These are phyloP conservation scores for Zoysia matrella DNA, from an alignment of 202 grass and related monocot species.

Conservation along the genomic window DNA sequence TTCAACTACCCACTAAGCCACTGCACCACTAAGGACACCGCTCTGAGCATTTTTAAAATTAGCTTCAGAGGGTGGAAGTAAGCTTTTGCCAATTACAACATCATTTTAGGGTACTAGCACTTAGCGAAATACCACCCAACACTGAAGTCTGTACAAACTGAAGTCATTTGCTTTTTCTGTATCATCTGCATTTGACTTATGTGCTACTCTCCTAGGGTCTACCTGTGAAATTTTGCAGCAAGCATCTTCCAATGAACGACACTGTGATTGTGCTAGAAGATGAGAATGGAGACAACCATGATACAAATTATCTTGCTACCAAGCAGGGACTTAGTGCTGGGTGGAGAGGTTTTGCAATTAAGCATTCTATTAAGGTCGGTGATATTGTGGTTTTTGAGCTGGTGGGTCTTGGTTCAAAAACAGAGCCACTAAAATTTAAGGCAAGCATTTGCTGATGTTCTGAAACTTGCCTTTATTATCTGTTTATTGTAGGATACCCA, in stretches of 20 bases:
- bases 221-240: slow-evolving; percentile 56
- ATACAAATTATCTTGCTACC: slow-evolving; percentile 40
- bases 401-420: neutral
- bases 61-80: neutral
- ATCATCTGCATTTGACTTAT: slow-evolving; percentile 8
- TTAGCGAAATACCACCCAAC: neutral
- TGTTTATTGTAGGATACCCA: slow-evolving; percentile 5
- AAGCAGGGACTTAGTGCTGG: slow-evolving; percentile 72
- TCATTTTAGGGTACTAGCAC: neutral
- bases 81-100: neutral
- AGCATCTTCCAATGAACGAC: slow-evolving; percentile 64
- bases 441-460: slow-evolving; percentile 34
- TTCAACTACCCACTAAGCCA: neutral
- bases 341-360: slow-evolving; percentile 66
- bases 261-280: slow-evolving; percentile 47
- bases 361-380: slow-evolving; percentile 56
- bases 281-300: slow-evolving; percentile 46
- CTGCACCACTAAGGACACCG: neutral
- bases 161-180: neutral
- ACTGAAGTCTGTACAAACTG: neutral
- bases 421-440: slow-evolving; percentile 51
- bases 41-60: slow-evolving; percentile 4
- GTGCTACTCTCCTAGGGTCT: slow-evolving; percentile 46
- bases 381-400: slow-evolving; percentile 66
- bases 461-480: slow-evolving; percentile 4